Base-by-base conservation (phyloP, 768 basidiomycete species). In the Omphalotus guepiniiformis region DNA sequence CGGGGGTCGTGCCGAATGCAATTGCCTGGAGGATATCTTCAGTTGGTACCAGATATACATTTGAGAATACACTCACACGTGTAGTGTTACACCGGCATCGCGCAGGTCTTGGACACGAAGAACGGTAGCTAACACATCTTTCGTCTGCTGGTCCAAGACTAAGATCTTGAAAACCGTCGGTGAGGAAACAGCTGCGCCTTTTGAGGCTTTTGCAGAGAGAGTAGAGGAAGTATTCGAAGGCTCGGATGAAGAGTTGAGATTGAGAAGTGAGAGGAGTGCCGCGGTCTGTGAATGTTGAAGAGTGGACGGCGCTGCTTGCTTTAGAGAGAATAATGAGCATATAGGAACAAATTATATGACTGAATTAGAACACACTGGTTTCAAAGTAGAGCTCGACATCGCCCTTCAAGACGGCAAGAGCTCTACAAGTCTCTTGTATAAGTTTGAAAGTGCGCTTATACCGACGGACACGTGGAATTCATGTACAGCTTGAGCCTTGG, bases 131-230 rank as follows among this genome's bases (percentile, higher is more conserved):
- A 99, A 75, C 18, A 98, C 85, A 63, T 98, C 96, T 64, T 98
- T 96, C 19, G 93, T 95, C 56, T 87, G 79, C 59, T 96, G 92
- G 65, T 99, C 96, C 46, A 99, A 72, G 1, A 99, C 85, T 8
- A 99, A 71, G 12, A 98, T 84, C 66, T 99, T 99, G 95, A 96
- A 99, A 4, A 96, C 83, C 4, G 92, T 82, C 25, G 92, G 89
- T 0, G 78, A 81, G 11, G 76, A 73, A 22, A 75, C 65, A 6
- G 75, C 65, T 1, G 80, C 69, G 2, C 72, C 63, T 55, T 82
- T 85, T 12, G 62, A 55, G 15, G 70, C 60, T 51, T 75, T 75
- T 13, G 65, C 64, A 21, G 71, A 61, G 0, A 66, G 56, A 21
- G 69, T 62, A 19, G 66, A 48, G 3, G 63, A 55, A 12, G 59